phyloP scores from a whole-genome alignment of 2,329 filamentous ascomycete species.

The Epicoccum sorghinum region DNA sequence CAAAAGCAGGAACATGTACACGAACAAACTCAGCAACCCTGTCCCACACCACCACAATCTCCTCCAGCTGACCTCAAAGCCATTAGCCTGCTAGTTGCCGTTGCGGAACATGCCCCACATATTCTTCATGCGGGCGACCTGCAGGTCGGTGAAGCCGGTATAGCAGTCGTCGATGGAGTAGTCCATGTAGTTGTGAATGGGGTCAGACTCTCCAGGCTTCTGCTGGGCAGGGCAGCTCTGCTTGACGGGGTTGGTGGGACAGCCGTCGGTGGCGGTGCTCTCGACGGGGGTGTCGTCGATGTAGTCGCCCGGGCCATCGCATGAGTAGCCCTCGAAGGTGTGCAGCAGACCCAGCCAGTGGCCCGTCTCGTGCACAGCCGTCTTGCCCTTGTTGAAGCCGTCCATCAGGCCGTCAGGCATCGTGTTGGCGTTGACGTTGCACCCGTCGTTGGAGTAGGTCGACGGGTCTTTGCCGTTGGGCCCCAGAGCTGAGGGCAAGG shows the following conservation, averaged over 20 bases:
- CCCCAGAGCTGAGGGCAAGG: conserved; percentile 51
- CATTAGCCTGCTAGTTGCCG: conserved; percentile 32
- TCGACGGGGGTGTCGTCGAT: conserved; percentile 54
- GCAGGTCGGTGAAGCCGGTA: conserved; percentile 57
- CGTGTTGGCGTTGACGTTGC: conserved; percentile 62
- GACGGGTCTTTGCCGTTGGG: conserved; percentile 47
- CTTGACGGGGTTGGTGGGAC: conserved; percentile 56
- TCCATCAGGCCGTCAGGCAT: conserved; percentile 59
- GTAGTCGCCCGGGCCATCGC: conserved; percentile 53
- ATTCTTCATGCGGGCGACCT: conserved; percentile 58
- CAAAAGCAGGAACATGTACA: conserved; percentile 14
- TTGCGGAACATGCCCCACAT: conserved; percentile 57
- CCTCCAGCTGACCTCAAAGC: background rate
- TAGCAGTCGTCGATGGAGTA: conserved; percentile 64
- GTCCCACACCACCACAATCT: conserved; percentile 6
- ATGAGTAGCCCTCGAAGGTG: conserved; percentile 54
- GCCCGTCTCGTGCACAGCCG: conserved; percentile 56
- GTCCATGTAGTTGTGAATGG: conserved; percentile 67
- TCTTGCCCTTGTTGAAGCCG: conserved; percentile 58
- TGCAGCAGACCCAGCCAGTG: conserved; percentile 57
- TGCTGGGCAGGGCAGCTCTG: conserved; percentile 57
- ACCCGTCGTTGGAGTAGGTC: conserved; percentile 60
- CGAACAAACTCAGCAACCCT: conserved; percentile 7
- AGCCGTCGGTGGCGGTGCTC: conserved; percentile 59
- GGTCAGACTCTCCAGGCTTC: conserved; percentile 48